Conservation (phyloP, 257 asterid genomes). For the Thymus quinquecostatus region DNA sequence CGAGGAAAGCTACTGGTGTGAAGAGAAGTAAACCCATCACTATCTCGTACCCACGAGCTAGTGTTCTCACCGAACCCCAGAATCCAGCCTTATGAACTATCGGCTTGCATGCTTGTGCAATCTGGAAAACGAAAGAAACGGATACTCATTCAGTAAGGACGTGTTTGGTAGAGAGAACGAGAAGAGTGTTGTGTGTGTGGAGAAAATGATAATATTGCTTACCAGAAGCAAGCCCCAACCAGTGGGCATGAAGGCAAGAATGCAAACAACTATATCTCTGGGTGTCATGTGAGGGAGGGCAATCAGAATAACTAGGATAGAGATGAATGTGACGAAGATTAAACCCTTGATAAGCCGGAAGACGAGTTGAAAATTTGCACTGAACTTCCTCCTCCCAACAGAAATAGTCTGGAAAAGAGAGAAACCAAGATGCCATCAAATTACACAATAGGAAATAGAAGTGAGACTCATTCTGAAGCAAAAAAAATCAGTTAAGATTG, state of each 20-base stretch:
- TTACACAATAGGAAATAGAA: neutral
- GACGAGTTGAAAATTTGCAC: slow-evolving; percentile 86
- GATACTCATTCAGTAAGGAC: neutral
- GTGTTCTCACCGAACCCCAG: slow-evolving; percentile 90
- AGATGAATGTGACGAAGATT: slow-evolving; percentile 80
- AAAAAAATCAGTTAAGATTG: slow-evolving; percentile 4
- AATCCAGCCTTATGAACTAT: slow-evolving; percentile 65
- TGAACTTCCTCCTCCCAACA: slow-evolving; percentile 88
- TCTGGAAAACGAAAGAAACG: slow-evolving; percentile 40
- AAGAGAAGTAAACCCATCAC: slow-evolving; percentile 89
- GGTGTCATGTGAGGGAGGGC: slow-evolving; percentile 78
- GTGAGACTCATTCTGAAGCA: neutral
- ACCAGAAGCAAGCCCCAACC: slow-evolving; percentile 99
- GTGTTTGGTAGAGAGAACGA: neutral
- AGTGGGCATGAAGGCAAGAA: slow-evolving; percentile 96
- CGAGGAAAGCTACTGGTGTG: slow-evolving; percentile 93
- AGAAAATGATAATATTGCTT: slow-evolving; percentile 33
- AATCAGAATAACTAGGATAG: slow-evolving; percentile 74
- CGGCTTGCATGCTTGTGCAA: slow-evolving; percentile 97
- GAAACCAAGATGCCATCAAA: slow-evolving; percentile 22
- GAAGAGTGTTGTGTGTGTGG: neutral
- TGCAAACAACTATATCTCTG: slow-evolving; percentile 76
- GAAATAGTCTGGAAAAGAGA: slow-evolving; percentile 68
- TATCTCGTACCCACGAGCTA: slow-evolving; percentile 91
- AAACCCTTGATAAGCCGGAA: slow-evolving; percentile 95